Percentiles rank a stretch among this genome's conserved stretches.
phyloP scores from a whole-genome alignment of 108 stramenopile genomes.

The Nitzschia putrida region DNA sequence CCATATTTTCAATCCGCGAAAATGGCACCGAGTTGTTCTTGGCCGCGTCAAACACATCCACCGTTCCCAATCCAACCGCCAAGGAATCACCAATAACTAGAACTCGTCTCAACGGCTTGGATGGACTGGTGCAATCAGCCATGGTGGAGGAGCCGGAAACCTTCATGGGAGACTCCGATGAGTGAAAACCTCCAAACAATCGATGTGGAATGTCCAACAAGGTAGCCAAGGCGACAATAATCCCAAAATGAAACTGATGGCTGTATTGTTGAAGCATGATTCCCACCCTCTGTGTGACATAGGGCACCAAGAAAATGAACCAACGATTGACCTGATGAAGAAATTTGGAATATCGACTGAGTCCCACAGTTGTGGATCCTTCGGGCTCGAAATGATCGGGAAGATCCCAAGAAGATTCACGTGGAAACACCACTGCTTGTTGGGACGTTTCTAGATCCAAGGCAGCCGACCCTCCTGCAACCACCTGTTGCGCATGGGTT shows the following conservation, averaged over 20 bases:
- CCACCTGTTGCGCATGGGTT: not conserved
- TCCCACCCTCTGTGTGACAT: constrained; percentile 41
- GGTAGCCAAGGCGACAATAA: constrained; percentile 45
- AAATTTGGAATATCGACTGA: constrained; percentile 20
- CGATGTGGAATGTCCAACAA: constrained; percentile 45
- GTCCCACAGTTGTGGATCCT: not conserved
- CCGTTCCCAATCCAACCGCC: constrained; percentile 60
- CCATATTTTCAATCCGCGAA: constrained; percentile 39
- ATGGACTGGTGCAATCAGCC: not conserved
- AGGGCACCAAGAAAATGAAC: constrained; percentile 56
- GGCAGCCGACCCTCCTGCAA: not conserved
- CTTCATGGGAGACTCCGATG: not conserved
- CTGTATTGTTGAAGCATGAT: constrained; percentile 44
- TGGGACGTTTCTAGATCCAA: not conserved
- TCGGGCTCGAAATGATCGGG: not conserved
- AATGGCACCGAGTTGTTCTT: constrained; percentile 49
- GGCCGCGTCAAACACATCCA: constrained; percentile 50
- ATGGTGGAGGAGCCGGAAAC: not conserved
- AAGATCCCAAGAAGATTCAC: not conserved
- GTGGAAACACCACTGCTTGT: not conserved
- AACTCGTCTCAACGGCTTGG: constrained; percentile 35
- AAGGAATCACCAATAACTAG: constrained; percentile 71
- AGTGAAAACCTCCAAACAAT: constrained; percentile 1
- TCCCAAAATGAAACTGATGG: constrained; percentile 60
- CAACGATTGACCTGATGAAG: constrained; percentile 52